These are phyloP conservation scores for Tetrahymena borealis DNA, from an alignment of 73 alveolate genomes.

Conservation along the genomic window DNA sequence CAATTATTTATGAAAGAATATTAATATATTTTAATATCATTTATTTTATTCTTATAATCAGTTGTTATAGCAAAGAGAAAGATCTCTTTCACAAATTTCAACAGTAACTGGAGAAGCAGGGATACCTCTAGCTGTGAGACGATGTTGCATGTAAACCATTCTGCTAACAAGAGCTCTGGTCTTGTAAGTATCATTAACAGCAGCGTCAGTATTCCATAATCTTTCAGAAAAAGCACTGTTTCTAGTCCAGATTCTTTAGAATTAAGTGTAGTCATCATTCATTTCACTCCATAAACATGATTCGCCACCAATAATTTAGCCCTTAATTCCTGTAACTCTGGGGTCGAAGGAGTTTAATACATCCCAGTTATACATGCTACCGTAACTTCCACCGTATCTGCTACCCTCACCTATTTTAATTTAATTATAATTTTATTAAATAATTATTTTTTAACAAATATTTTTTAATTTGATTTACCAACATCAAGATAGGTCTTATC, in stretches of 20 bases:
- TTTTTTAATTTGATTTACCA: background rate
- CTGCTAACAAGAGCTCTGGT: background rate
- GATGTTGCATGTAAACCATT: background rate
- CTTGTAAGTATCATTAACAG: background rate
- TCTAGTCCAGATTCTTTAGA: constrained; percentile 16
- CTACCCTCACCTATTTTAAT: constrained; percentile 20
- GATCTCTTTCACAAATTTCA: background rate
- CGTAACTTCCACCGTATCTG: constrained; percentile 21
- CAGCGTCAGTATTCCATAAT: constrained; percentile 21
- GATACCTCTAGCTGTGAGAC: background rate
- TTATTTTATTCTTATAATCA: background rate
- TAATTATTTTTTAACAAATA: background rate
- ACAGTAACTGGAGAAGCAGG: background rate
- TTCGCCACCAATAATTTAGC: constrained; percentile 26
- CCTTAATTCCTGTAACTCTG: constrained; percentile 11
- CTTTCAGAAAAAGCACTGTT: constrained; percentile 24
- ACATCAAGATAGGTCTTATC: constrained; percentile 14
- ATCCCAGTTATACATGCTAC: constrained; percentile 21
- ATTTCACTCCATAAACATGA: constrained; percentile 43
- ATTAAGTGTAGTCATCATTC: constrained; percentile 23
- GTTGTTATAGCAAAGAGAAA: background rate
- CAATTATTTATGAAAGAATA: no score
- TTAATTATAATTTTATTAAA: background rate
- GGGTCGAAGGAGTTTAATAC: constrained; percentile 27
- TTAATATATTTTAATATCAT: no score